Base-by-base conservation (phyloP, 2,329 filamentous ascomycete species). In the Fusarium austroafricanum region DNA sequence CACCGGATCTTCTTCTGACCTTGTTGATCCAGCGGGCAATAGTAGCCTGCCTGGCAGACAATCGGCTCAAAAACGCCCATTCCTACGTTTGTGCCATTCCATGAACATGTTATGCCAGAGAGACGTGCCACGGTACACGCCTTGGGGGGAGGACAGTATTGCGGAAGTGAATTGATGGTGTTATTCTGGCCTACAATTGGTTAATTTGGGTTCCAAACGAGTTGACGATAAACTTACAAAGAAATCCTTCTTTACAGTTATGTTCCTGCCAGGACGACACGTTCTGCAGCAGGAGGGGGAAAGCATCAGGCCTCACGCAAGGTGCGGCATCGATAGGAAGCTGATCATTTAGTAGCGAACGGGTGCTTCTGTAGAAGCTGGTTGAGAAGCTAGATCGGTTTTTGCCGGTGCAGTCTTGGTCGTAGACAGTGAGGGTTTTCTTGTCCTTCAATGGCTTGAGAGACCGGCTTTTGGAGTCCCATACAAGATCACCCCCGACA, bases 51-150 rank as follows among this genome's bases (percentile, higher is more conserved):
- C 39, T 78, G 78, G 68, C 85, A 88, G 10, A 87, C 72, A 5
- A 84, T 76, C 2, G 86, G 86, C 64, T 87, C 86, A 51, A 83
- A 83, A 4, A 78, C 79, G 0, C 82, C 81, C 81, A 83, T 83
- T 3, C 70, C 78, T 17, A 79, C 73, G 51, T 82, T 83, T 7
- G 39, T 62, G 21, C 77, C 79, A 1, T 76, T 21, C 6, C 76
- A 68, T 2, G 51, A 31, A 57, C 80, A 83, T 4, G 78, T 72
- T 10, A 66, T 59, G 1, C 79, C 78, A 1, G 75, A 74, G 3
- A 82, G 52, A 52, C 81, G 75, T 4, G 75, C 69, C 38, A 75
- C 62, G 31, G 82, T 80, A 31, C 81, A 83, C 11, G 67, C 50
- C 2, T 75, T 73, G 3, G 79, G 55, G 10, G 81, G 80, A 10